Percentiles rank a stretch among this genome's conserved stretches.
Evolutionary conservation across 768 basidiomycete genomes (phyloP).

Genomic region (Tulasnella sp.): DNA sequence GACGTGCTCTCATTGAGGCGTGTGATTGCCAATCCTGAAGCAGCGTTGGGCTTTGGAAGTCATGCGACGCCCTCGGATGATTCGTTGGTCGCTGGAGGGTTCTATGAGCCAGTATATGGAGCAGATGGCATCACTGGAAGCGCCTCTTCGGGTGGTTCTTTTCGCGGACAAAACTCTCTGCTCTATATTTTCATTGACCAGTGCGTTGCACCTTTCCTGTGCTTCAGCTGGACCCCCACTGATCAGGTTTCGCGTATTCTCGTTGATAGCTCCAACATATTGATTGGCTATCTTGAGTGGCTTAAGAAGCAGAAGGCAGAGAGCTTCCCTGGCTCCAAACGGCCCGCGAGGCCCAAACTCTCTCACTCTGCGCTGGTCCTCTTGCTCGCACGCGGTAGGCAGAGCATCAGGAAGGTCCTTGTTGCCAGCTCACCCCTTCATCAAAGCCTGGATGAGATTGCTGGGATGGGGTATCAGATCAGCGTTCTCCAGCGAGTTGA

Average conservation of each 20-base stretch:
- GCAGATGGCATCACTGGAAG: background rate
- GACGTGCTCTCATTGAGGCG: conserved; percentile 4
- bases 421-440: conserved; percentile 77
- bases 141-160: background rate
- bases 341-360: conserved; percentile 33
- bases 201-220: conserved; percentile 25
- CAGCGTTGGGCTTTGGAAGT: background rate
- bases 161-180: conserved; percentile 1
- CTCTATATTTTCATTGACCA: conserved; percentile 37
- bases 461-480: conserved; percentile 21
- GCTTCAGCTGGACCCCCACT: background rate
- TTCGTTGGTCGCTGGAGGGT: conserved; percentile 9
- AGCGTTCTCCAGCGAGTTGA: conserved; percentile 20
- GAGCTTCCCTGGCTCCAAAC: background rate
- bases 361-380: conserved; percentile 70
- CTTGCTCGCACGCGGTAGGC: conserved; percentile 71
- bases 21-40: conserved; percentile 6
- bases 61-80: conserved; percentile 9
- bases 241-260: background rate
- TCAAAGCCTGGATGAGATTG: conserved; percentile 33
- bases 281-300: conserved; percentile 68
- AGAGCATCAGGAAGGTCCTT: conserved; percentile 59
- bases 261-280: conserved; percentile 66
- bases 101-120: conserved; percentile 11
- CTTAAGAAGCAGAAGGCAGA: conserved; percentile 42